Percentiles rank a stretch among this genome's conserved stretches.
Evolutionary conservation across 306 rosid species (phyloP).

Genomic region (Quercus ilex): DNA sequence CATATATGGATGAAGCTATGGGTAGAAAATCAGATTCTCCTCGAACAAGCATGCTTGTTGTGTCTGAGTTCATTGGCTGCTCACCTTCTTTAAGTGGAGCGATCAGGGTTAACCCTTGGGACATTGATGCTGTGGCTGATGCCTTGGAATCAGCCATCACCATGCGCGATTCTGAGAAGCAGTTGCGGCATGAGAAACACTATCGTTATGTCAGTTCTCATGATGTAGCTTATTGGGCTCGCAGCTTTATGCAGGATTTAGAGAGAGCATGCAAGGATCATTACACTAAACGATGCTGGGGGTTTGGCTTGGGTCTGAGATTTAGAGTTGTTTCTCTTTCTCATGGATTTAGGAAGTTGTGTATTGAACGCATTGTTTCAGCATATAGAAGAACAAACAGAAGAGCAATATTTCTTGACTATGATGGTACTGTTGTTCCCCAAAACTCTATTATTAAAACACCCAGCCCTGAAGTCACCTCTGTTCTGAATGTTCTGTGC

Average conservation of each 20-base stretch:
- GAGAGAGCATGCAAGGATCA: conserved; percentile 85
- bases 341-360: conserved; percentile 66
- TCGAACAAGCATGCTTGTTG: conserved; percentile 74
- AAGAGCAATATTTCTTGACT: conserved; percentile 81
- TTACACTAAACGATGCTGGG: conserved; percentile 75
- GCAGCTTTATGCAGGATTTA: conserved; percentile 74
- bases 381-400: conserved; percentile 62
- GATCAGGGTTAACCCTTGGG: conserved; percentile 89
- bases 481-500: conserved; percentile 60
- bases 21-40: conserved; percentile 43
- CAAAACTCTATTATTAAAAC: conserved; percentile 53
- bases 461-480: conserved; percentile 61
- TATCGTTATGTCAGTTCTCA: conserved; percentile 76
- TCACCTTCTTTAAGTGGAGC: conserved; percentile 94
- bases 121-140: conserved; percentile 71
- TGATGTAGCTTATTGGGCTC: conserved; percentile 87
- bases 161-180: conserved; percentile 60
- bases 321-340: conserved; percentile 76
- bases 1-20: conserved; percentile 44
- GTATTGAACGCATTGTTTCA: conserved; percentile 54
- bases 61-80: conserved; percentile 89
- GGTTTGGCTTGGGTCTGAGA: conserved; percentile 69
- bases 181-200: conserved; percentile 78
- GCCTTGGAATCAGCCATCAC: conserved; percentile 67
- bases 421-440: conserved; percentile 89